Percentiles rank a stretch among this genome's conserved stretches.
Conservation (phyloP, 2,329 filamentous ascomycete species). For the Phoma sp. region DNA sequence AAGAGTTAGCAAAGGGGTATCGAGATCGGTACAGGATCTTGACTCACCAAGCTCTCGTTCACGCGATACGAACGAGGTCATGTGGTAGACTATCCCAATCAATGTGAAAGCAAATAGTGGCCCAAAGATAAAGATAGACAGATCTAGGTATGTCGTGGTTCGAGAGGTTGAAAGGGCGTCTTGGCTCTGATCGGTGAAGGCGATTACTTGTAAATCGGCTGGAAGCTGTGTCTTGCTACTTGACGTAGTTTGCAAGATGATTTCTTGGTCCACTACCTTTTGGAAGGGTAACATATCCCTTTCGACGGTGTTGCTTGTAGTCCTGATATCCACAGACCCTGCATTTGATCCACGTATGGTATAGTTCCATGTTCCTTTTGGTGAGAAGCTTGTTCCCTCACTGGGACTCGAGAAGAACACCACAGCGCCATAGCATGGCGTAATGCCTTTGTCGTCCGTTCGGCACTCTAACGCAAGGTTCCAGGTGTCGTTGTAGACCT, state of each 20-base stretch:
- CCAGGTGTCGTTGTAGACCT: constrained; percentile 15
- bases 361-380: constrained; percentile 34
- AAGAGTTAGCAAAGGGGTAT: background rate
- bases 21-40: no score
- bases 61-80: constrained; percentile 34
- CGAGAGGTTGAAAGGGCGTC: constrained; percentile 16
- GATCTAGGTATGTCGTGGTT: constrained; percentile 18
- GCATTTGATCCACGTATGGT: constrained; percentile 26
- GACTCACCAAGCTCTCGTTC: constrained; percentile 32
- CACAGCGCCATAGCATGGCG: constrained; percentile 30
- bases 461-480: constrained; percentile 25
- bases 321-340: constrained; percentile 23
- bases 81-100: constrained; percentile 33
- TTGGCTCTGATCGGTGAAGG: constrained; percentile 27
- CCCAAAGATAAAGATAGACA: constrained; percentile 30
- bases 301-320: constrained; percentile 21
- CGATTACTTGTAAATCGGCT: constrained; percentile 18
- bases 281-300: constrained; percentile 32
- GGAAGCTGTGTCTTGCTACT: constrained; percentile 14
- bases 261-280: constrained; percentile 30
- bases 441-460: constrained; percentile 16
- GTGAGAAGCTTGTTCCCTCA: constrained; percentile 38
- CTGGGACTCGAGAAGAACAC: constrained; percentile 31
- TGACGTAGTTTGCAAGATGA: constrained; percentile 53
- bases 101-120: constrained; percentile 32